These are phyloP conservation scores for Candolleomyces eurysporus DNA, from an alignment of 768 basidiomycete genomes.

Conservation along the genomic window DNA sequence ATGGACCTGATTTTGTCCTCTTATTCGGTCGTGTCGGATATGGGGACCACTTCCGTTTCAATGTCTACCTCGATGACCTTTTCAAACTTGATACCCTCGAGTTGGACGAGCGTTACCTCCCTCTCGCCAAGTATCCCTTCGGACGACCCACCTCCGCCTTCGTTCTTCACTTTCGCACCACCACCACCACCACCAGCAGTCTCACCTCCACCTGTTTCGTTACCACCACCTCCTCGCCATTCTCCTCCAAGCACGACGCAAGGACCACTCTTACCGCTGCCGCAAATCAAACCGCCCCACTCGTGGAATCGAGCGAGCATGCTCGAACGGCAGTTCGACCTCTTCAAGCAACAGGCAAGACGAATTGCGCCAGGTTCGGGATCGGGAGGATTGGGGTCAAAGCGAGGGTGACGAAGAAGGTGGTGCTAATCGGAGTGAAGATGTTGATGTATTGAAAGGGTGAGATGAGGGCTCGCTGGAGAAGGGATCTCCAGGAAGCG, in stretches of 20 bases:
- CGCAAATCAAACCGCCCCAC: neutral
- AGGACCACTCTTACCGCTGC: neutral
- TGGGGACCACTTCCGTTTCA: no score
- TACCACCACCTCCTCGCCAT: neutral
- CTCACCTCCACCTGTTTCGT: no score
- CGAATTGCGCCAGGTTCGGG: neutral
- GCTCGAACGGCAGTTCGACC: slow-evolving; percentile 1
- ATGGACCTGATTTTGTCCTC: neutral
- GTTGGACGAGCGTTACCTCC: no score
- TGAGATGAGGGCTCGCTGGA: no score
- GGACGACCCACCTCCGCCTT: no score
- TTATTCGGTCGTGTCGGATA: neutral
- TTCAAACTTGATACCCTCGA: no score
- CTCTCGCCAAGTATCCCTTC: no score
- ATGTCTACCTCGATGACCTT: no score
- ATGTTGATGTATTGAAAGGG: no score
- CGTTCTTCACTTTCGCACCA: no score
- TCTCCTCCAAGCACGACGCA: neutral
- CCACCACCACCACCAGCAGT: no score
- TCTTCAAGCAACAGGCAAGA: neutral
- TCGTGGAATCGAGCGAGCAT: neutral
- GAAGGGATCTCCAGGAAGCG: neutral
- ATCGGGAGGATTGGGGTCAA: neutral
- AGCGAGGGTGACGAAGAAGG: neutral
- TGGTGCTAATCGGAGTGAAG: neutral